A percentile compares a stretch with the other conserved stretches of the same genome.
phyloP scores from a whole-genome alignment of 2,329 filamentous ascomycete genomes.

The Phyllosticta citriasiana region DNA sequence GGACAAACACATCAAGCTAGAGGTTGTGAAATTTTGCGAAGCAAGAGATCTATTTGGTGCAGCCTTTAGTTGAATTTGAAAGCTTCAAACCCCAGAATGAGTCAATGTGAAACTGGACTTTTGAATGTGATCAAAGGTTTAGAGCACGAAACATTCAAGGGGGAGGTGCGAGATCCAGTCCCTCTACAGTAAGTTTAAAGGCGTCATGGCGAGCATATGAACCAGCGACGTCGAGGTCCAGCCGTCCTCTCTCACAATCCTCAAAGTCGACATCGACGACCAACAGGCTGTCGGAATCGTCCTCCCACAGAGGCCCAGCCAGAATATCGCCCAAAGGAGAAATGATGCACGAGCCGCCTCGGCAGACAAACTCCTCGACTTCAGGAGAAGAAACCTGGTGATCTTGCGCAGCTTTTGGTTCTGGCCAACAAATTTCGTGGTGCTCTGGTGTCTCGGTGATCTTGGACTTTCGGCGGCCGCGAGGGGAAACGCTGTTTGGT shows the following conservation, averaged over 20 bases:
- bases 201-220: constrained; percentile 70
- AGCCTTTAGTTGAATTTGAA: background rate
- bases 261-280: constrained; percentile 74
- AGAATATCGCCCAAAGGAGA: constrained; percentile 71
- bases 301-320: constrained; percentile 73
- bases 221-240: constrained; percentile 78
- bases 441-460: constrained; percentile 12
- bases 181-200: constrained; percentile 50
- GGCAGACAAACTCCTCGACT: constrained; percentile 47
- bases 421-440: constrained; percentile 13
- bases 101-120: background rate
- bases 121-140: background rate
- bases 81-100: background rate
- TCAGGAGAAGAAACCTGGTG: background rate
- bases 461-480: constrained; percentile 8
- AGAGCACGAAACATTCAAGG: constrained; percentile 20
- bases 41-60: background rate
- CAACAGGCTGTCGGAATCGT: constrained; percentile 55
- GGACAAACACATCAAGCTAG: no score
- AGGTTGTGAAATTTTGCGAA: background rate
- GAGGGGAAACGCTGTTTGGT: background rate
- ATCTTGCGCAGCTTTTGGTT: background rate
- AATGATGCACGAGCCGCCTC: constrained; percentile 76
- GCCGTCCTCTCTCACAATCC: constrained; percentile 69
- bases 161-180: constrained; percentile 50